These are phyloP conservation scores for Pseudomicrostroma phylloplanum DNA, from an alignment of 1,284 basidiomycete genomes.

Conservation along the genomic window DNA sequence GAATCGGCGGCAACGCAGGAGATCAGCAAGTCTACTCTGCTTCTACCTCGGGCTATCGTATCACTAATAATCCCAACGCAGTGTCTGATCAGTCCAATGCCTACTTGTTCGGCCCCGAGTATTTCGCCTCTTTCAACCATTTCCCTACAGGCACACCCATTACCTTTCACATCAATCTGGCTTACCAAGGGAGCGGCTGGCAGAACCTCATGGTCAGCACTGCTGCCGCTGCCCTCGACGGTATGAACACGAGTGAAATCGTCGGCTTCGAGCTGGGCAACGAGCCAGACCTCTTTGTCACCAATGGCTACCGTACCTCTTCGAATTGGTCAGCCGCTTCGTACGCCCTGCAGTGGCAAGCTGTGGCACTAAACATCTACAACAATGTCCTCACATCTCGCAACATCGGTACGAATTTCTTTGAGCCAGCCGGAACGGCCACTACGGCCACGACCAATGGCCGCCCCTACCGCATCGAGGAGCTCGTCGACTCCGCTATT, in stretches of 20 bases:
- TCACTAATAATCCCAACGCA: conserved; percentile 23
- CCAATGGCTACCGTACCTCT: conserved; percentile 23
- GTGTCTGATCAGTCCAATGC: conserved; percentile 17
- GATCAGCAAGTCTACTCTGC: conserved; percentile 29
- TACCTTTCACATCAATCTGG: conserved; percentile 37
- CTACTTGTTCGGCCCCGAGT: conserved; percentile 25
- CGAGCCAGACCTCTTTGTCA: conserved; percentile 36
- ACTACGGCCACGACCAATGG: conserved; percentile 34
- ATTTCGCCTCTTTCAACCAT: conserved; percentile 23
- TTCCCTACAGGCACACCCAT: conserved; percentile 29
- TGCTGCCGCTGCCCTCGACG: conserved; percentile 22
- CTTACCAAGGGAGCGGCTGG: conserved; percentile 24
- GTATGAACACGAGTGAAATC: conserved; percentile 17
- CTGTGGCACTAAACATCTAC: conserved; percentile 24
- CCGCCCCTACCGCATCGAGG: conserved; percentile 28
- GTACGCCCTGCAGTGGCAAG: conserved; percentile 29
- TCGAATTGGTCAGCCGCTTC: conserved; percentile 18
- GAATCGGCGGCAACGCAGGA: conserved; percentile 34
- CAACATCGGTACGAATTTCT: conserved; percentile 26
- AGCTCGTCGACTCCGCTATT: conserved; percentile 32
- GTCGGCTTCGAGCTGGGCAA: conserved; percentile 38
- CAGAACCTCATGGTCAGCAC: conserved; percentile 20
- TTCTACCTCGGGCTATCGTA: conserved; percentile 13
- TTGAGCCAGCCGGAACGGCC: conserved; percentile 36
- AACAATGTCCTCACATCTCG: conserved; percentile 20